Evolutionary conservation across 768 basidiomycete species (phyloP), one percentile per base, ranked within the genome.

Genomic region (Porphyrellus cyaneotinctus): DNA sequence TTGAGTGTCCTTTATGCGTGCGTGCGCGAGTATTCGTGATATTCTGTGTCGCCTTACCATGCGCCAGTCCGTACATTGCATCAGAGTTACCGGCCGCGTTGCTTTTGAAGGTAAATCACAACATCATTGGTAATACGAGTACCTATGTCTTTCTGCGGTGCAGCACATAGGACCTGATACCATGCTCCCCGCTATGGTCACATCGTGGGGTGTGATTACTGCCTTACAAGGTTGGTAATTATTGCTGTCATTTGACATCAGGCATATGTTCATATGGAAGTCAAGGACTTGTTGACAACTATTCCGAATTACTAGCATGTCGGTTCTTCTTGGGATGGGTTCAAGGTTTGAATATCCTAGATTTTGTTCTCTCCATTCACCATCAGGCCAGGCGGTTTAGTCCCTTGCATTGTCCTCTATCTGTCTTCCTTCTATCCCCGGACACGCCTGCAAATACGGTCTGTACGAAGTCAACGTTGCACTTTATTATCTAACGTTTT

Each of bases 331-430:
- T 70, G n/a, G 88, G 87, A 6, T 64, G 81, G n/a, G 65, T 78
- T 15, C 84, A 88, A 71, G 87, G 83, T 60, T 77, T 71, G 46
- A 33, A 0, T n/a, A 7, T 52, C 24, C 18, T 6, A 12, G 2
- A 6, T 0, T 2, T 38, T 10, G 9, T 42, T 39, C 4, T 26
- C 23, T 33, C 24, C 11, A 46, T 18, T 63, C 24, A 65, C 17
- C 6, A n/a, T n/a, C 38, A 11, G 0, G 51, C 50, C 26, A 81
- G 79, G 79, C 49, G 82, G 82, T 33, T 72, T 84, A 7, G 75
- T 78, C 60, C 79, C 82, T 36, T 79, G 81, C 11, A 72, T 82
- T 17, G 74, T 82, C 20, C 69, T 83, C 2, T 83, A 82, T 54
- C 69, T 82, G 4, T 83, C 81, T 7, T 75, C 72, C 51, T 83